Percentiles rank a stretch among this genome's conserved stretches.
These are phyloP conservation scores for Talaromyces sp. DNA, from an alignment of 2,329 filamentous ascomycete species.

Conservation along the genomic window DNA sequence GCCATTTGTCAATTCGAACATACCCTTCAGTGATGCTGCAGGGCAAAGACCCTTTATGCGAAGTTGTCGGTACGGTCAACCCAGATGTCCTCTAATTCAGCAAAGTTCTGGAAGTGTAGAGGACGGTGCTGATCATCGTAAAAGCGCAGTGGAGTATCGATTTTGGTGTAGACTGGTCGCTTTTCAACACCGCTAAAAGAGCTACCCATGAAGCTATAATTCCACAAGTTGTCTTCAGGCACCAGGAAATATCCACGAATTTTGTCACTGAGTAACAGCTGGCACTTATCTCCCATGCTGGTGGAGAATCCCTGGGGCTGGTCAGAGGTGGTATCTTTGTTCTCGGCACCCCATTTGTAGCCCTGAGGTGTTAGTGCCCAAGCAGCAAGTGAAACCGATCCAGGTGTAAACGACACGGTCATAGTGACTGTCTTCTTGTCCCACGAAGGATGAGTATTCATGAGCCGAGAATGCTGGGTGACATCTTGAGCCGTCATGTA, in stretches of 20 bases:
- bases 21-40: background rate
- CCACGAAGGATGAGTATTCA: constrained; percentile 75
- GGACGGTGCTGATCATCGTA: constrained; percentile 91
- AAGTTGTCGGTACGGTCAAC: constrained; percentile 92
- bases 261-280: constrained; percentile 85
- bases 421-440: constrained; percentile 91
- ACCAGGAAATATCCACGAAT: constrained; percentile 96
- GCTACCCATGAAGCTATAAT: constrained; percentile 96
- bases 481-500: constrained; percentile 97
- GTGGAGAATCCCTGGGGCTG: constrained; percentile 92
- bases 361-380: constrained; percentile 89
- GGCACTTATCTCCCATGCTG: constrained; percentile 89
- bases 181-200: constrained; percentile 85
- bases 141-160: constrained; percentile 84
- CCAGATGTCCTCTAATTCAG: constrained; percentile 94
- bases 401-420: constrained; percentile 92
- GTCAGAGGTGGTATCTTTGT: constrained; percentile 87
- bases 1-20: background rate
- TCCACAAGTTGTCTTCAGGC: constrained; percentile 85
- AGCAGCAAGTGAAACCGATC: constrained; percentile 87
- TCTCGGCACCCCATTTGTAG: constrained; percentile 95
- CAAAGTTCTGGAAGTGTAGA: constrained; percentile 95
- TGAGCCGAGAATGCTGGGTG: constrained; percentile 85
- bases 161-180: constrained; percentile 83
- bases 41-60: constrained; percentile 53